Conservation (phyloP, 2,329 filamentous ascomycete species). For the Fusarium compactum region DNA sequence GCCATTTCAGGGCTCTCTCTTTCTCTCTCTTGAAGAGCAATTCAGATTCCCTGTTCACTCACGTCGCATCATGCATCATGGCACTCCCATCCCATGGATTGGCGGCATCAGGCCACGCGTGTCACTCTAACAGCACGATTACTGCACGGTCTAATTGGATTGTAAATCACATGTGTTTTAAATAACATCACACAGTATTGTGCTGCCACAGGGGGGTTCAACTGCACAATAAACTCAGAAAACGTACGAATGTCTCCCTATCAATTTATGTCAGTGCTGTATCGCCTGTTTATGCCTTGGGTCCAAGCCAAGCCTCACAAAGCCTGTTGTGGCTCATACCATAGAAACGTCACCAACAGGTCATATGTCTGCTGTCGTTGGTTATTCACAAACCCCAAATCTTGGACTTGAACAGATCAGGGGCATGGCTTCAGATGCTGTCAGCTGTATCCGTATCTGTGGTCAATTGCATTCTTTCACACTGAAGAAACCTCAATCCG, state of each 20-base stretch:
- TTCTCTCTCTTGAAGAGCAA: slow-evolving; percentile 6
- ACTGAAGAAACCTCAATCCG: slow-evolving; percentile 6
- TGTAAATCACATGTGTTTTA: slow-evolving; percentile 30
- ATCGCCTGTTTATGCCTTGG: slow-evolving; percentile 30
- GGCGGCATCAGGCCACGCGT: slow-evolving; percentile 39
- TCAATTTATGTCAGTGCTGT: slow-evolving; percentile 20
- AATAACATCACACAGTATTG: slow-evolving; percentile 14
- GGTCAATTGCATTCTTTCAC: slow-evolving; percentile 17
- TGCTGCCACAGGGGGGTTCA: neutral
- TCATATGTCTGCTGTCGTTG: slow-evolving; percentile 38
- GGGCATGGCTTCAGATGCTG: neutral
- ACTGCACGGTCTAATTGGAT: slow-evolving; percentile 2
- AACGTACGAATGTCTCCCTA: slow-evolving; percentile 35
- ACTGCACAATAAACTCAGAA: slow-evolving; percentile 27
- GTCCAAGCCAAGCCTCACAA: slow-evolving; percentile 32
- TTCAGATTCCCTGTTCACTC: slow-evolving; percentile 4
- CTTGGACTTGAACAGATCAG: neutral
- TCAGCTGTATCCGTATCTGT: neutral
- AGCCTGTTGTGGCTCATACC: slow-evolving; percentile 40
- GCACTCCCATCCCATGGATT: slow-evolving; percentile 3
- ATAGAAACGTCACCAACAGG: slow-evolving; percentile 46
- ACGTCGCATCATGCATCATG: slow-evolving; percentile 35
- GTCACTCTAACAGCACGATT: neutral
- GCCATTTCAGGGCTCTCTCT: slow-evolving; percentile 11
- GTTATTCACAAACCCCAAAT: neutral